These are phyloP conservation scores for Chloranthus sessilifolius DNA, from an alignment of 164 flowering plant genomes.

Conservation along the genomic window DNA sequence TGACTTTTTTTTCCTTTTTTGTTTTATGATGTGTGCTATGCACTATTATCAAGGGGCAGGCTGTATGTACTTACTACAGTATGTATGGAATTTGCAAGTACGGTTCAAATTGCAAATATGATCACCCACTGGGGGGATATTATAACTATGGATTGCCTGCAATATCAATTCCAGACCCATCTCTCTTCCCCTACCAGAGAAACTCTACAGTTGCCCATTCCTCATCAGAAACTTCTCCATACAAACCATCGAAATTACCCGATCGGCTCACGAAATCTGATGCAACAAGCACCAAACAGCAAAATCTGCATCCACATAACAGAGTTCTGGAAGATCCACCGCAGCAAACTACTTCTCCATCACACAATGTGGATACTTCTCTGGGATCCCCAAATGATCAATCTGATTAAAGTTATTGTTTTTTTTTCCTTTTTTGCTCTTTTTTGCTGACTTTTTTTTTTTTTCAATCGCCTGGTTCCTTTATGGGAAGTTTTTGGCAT, in stretches of 20 bases:
- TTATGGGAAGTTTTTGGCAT: conserved; percentile 19
- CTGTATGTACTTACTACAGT: conserved; percentile 25
- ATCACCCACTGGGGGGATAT: conserved; percentile 51
- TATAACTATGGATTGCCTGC: conserved; percentile 32
- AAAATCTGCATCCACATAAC: conserved; percentile 13
- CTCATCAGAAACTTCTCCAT: conserved; percentile 21
- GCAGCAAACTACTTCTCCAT: conserved; percentile 9
- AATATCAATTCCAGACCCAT: conserved; percentile 28
- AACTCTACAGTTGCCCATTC: conserved; percentile 16
- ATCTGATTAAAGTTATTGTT: conserved; percentile 12
- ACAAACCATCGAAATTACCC: conserved; percentile 18
- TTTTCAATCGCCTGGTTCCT: conserved; percentile 6
- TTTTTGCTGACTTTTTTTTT: conserved; percentile 2
- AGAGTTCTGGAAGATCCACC: conserved; percentile 10
- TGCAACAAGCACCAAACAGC: conserved; percentile 9
- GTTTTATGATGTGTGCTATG: conserved; percentile 7
- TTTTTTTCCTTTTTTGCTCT: background rate
- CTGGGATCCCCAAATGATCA: conserved; percentile 8
- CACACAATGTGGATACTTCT: conserved; percentile 11
- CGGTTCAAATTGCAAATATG: conserved; percentile 70
- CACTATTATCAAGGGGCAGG: conserved; percentile 17
- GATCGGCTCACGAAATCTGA: conserved; percentile 18
- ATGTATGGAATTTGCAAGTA: conserved; percentile 43
- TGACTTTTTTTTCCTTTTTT: background rate
- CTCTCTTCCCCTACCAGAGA: conserved; percentile 27